A percentile compares a stretch with the other conserved stretches of the same genome.
These are phyloP conservation scores for Xylariales sp. DNA, from an alignment of 2,329 filamentous ascomycete genomes.

Conservation along the genomic window DNA sequence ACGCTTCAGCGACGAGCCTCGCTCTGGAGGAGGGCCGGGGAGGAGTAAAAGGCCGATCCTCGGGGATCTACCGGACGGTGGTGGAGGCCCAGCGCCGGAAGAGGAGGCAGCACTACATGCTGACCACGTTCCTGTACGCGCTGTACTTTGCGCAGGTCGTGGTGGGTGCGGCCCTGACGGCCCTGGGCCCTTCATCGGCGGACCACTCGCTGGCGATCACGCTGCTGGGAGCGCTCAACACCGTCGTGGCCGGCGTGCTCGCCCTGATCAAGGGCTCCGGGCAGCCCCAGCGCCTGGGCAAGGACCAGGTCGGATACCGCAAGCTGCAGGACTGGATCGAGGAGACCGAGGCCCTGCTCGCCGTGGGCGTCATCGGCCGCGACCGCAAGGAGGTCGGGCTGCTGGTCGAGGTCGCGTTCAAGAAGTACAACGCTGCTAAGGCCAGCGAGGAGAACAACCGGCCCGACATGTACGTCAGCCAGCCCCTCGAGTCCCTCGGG, in stretches of 20 bases:
- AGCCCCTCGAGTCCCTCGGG: constrained; percentile 12
- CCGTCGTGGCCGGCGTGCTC: constrained; percentile 56
- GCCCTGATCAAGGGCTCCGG: constrained; percentile 51
- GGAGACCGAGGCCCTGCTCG: constrained; percentile 42
- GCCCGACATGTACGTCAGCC: constrained; percentile 30
- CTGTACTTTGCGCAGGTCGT: constrained; percentile 41
- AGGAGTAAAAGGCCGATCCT: no score
- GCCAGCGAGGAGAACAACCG: constrained; percentile 35
- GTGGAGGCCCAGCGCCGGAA: constrained; percentile 27
- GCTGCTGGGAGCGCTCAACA: constrained; percentile 58
- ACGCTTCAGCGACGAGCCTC: no score
- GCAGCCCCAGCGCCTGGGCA: constrained; percentile 40
- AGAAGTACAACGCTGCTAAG: constrained; percentile 38
- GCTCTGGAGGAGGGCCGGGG: constrained; percentile 29
- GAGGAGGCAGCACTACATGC: constrained; percentile 24
- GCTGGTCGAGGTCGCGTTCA: constrained; percentile 37
- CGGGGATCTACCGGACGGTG: constrained; percentile 37
- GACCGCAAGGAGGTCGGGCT: constrained; percentile 36
- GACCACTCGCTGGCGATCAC: constrained; percentile 49
- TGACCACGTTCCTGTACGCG: constrained; percentile 34
- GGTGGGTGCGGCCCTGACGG: constrained; percentile 41
- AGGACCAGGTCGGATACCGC: constrained; percentile 40
- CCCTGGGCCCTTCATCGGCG: constrained; percentile 39
- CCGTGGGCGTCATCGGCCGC: constrained; percentile 35
- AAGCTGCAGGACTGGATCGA: constrained; percentile 50